phyloP scores from a whole-genome alignment of 1,284 basidiomycete species.

The Sutorius eximius region DNA sequence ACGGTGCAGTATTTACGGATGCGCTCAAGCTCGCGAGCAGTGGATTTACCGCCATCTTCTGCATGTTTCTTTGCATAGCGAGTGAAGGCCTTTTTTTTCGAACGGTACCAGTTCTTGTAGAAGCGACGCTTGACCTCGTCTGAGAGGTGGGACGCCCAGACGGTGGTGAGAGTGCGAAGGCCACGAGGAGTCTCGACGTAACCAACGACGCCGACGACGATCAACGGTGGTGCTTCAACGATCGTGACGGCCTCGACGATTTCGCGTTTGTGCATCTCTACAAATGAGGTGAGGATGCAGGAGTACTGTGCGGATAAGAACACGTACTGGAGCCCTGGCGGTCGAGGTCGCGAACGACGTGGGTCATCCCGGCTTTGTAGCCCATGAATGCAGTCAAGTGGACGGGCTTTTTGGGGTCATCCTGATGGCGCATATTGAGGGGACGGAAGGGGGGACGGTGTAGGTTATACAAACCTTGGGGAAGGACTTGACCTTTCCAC shows the following conservation, averaged over 20 bases:
- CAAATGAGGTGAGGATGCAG: not conserved
- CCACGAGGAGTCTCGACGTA: conserved; percentile 99
- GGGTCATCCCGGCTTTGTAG: conserved; percentile 99
- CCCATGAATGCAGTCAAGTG: conserved; percentile 99
- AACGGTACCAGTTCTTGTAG: conserved; percentile 99
- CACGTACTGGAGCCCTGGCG: conserved; percentile 93
- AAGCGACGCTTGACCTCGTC: conserved; percentile 97
- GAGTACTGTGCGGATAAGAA: conserved; percentile 21
- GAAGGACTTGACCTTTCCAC: conserved; percentile 98
- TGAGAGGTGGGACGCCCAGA: conserved; percentile 82
- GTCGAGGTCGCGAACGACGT: conserved; percentile 98
- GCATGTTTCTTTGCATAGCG: conserved; percentile 99
- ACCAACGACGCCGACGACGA: conserved; percentile 97
- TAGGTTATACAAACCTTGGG: conserved; percentile 67
- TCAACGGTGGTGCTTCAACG: conserved; percentile 96
- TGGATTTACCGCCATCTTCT: conserved; percentile 91
- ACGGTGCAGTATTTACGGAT: conserved; percentile 99
- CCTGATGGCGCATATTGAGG: conserved; percentile 50
- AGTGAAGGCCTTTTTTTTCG: conserved; percentile 99
- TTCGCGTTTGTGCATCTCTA: conserved; percentile 99
- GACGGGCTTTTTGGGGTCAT: conserved; percentile 99
- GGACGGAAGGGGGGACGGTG: not conserved
- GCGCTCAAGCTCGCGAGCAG: conserved; percentile 96
- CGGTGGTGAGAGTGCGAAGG: conserved; percentile 84
- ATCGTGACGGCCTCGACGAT: conserved; percentile 98